phyloP scores from a whole-genome alignment of 352 stramenopile genomes.

The Pythium rishiriense region DNA sequence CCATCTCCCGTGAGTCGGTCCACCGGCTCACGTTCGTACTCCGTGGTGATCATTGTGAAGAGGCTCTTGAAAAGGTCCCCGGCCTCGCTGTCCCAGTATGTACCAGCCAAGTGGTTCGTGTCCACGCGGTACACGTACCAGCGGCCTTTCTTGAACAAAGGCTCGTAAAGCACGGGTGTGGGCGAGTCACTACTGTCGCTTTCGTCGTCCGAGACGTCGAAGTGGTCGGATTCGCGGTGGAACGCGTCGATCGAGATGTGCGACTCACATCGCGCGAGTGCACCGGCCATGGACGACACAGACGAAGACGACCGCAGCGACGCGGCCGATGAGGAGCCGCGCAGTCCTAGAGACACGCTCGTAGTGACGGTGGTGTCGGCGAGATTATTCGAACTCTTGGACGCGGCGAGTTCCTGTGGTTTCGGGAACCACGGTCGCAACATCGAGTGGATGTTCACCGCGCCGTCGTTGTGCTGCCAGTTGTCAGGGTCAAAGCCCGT shows the following conservation, averaged over 20 bases:
- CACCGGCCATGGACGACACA: conserved; percentile 30
- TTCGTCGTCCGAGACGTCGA: conserved; percentile 24
- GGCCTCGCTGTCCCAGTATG: conserved; percentile 66
- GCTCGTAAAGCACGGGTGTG: background rate
- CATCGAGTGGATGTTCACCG: conserved; percentile 81
- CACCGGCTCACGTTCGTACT: conserved; percentile 48
- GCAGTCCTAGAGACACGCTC: background rate
- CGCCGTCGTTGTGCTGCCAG: conserved; percentile 77
- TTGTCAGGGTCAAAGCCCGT: conserved; percentile 56
- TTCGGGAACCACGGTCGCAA: conserved; percentile 58
- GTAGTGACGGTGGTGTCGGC: conserved; percentile 11
- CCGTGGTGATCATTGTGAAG: conserved; percentile 61
- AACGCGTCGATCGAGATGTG: conserved; percentile 78
- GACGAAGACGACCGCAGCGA: conserved; percentile 44
- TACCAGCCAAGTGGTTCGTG: conserved; percentile 74
- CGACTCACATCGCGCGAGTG: conserved; percentile 51
- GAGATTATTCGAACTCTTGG: conserved; percentile 23
- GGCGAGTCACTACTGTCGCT: background rate
- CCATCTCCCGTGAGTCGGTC: background rate
- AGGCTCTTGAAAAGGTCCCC: conserved; percentile 66
- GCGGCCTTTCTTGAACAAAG: conserved; percentile 51
- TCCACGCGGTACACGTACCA: conserved; percentile 84
- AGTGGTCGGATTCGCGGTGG: conserved; percentile 39
- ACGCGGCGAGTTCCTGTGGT: conserved; percentile 34
- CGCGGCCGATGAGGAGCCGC: conserved; percentile 27